Conservation (phyloP, 331 rosid species). For the Quercus lobata region DNA sequence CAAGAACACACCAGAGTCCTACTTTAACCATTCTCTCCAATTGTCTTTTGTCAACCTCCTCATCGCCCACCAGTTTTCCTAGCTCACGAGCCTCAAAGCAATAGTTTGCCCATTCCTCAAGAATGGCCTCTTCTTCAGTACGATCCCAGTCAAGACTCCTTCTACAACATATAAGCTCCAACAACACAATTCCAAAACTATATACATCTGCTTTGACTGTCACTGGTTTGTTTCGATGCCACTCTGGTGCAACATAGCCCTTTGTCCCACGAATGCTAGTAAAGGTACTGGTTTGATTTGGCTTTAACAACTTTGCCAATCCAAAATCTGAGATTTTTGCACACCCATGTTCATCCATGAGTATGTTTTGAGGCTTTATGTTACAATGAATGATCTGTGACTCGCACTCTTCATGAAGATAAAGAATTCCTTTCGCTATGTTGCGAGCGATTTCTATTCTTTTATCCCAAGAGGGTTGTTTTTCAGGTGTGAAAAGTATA, state of each 20-base stretch:
- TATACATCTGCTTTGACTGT: constrained; percentile 44
- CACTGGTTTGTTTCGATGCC: constrained; percentile 33
- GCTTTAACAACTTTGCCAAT: constrained; percentile 45
- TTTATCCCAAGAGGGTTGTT: constrained; percentile 39
- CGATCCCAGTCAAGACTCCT: constrained; percentile 17
- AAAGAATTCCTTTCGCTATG: constrained; percentile 40
- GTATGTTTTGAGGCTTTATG: constrained; percentile 50
- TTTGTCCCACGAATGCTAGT: constrained; percentile 43
- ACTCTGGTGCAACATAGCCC: constrained; percentile 50
- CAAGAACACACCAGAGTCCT: constrained; percentile 16
- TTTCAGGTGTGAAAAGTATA: constrained; percentile 23
- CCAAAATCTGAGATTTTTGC: constrained; percentile 54
- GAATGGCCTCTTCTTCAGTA: constrained; percentile 14
- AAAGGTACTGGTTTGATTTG: constrained; percentile 44
- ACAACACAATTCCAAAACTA: constrained; percentile 41
- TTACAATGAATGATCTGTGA: constrained; percentile 37
- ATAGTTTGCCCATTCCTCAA: background rate
- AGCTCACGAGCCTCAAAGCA: background rate
- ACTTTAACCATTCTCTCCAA: constrained; percentile 4
- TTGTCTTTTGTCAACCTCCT: background rate
- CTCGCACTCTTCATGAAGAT: constrained; percentile 20
- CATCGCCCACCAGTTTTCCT: background rate
- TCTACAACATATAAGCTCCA: constrained; percentile 42
- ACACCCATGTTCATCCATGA: constrained; percentile 39
- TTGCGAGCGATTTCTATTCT: constrained; percentile 30